Base-by-base conservation (phyloP, 2,329 filamentous ascomycete species). In the Arthrobotrys sinensis region DNA sequence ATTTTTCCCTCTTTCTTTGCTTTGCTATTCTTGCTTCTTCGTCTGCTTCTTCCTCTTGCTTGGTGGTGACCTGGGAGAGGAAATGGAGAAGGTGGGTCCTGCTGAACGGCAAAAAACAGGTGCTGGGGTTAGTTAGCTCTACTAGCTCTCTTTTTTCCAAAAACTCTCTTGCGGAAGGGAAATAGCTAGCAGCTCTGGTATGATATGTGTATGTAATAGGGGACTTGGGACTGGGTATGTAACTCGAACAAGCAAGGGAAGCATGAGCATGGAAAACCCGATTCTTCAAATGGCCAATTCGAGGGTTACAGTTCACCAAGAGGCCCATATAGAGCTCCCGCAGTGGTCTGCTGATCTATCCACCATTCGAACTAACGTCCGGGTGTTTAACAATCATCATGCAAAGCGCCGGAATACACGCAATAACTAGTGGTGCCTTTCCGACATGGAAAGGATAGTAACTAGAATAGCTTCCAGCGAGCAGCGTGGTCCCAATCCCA, bases 11-110 rank as follows among this genome's bases (percentile, higher is more conserved):
- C 21, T 46, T 53, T 45, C 36, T 10, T 57, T 40, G 11, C 12
- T 43, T 38, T 52, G 32, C 28, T 63, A 34, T 16, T 48, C 19
- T 50, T 62, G 14, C 38, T 36, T n/a, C 24, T 36, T 62, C 28
- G 5, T 34, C 19, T 63, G 8, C 28, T 60, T 68, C 28, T 57
- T 43, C 12, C 46, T 60, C 52, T 32, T 34, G 34, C 16, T 19
- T 7, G 40, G 62, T 52, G 71, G 46, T 55, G 65, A 76, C 53
- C 60, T 40, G 52, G 57, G n/a, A 60, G 46, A 68, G 68, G 24
- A 40, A 55, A 78, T 72, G 73, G 73, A 77, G 73, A 77, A 68
- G 72, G 75, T 78, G 75, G 75, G 75, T 78, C 75, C 67, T 78
- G 75, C 53, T 64, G 66, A 78, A 78, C 62, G 67, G 67, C 73